Base-by-base conservation (phyloP, 78 protist genomes). In the Emiliania huxleyi region DNA sequence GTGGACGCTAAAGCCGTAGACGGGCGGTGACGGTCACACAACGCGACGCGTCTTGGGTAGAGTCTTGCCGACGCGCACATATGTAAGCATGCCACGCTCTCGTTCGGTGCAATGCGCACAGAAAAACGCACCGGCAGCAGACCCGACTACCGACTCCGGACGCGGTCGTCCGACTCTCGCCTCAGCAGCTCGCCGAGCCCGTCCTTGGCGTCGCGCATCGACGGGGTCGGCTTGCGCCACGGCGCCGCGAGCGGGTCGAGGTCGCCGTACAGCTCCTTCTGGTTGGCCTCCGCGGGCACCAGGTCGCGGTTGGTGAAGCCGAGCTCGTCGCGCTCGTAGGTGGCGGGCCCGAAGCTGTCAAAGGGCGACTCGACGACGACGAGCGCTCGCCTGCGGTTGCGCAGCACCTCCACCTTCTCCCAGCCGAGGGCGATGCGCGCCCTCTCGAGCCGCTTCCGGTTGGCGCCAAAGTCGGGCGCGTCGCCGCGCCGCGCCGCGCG, bases 401-500 rank as follows among this genome's bases (percentile, higher is more conserved):
- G 85, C 48, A 77, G 85, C 22, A 77, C 85, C 49, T 18, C 35
- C 85, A 77, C 85, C 46, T 77, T 37, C 48, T 40, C 85, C 44
- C 46, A 77, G 1, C 85, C 85, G n/a, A 77, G 85, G 4, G 85
- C 85, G 44, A 77, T 11, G 48, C 85, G 44, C 44, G 46, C 42
- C n/a, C 29, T 4, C 46, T 77, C 85, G 35, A 77, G 42, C 29
- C 85, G 44, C 12, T 40, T 40, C 19, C 85, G 44, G n/a, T 77
- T 77, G 35, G 44, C 85, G 29, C 85, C 85, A 77, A 77, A 77
- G 46, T 77, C 85, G 44, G 33, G 33, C 29, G n/a, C 33, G 29
- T 26, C 85, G 85, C 85, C 85, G 48, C 46, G 85, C 85, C 85
- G 12, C 85, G 85, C 44, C 33, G 85, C 44, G 25, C 85, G 44